Evolutionary conservation across 768 basidiomycete genomes (phyloP), one percentile per base, ranked within the genome.

Genomic region (Hydnomerulius pinastri): DNA sequence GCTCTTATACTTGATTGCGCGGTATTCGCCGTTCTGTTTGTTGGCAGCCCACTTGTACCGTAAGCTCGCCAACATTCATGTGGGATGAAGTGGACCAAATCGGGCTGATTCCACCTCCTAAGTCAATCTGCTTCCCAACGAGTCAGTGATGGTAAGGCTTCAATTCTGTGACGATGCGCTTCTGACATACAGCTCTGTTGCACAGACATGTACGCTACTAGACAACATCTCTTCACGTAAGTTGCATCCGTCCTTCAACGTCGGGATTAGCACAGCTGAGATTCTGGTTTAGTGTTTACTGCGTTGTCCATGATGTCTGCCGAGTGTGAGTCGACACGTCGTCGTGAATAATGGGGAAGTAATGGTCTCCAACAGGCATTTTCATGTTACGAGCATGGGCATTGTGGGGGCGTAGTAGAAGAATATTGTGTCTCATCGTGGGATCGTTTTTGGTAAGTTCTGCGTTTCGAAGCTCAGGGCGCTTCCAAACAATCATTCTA

Each of bases 311-410:
- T 47, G 10, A 7, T 47, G 15, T 48, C 33, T 23, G 47, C 50
- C 8, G 50, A 51, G 38, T 15, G 50, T 51, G 6, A 23, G 20
- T 37, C 7, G 5, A 8, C 8, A 23, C 35, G 9, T 18, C 20
- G 9, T 24, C 8, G 17, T 25, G n/a, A 4, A 4, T 35, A 11
- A 46, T 18, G 25, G 5, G 17, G 5, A 3, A 13, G n/a, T 27
- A 46, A 35, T 32, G 3, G 20, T 37, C 21, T 15, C 9, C 33
- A 11, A 13, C 8, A 51, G 50, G 18, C 29, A 48, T 51, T 28
- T 51, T 51, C 46, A 28, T 51, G 25, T 21, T 48, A 17, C 46
- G 50, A 20, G 29, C 50, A 6, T 51, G 46, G 15, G 50, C 45
- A 8, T 20, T 51, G 37, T 51, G 50, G 50, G 18, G 35, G 8